Percentiles rank a stretch among this genome's conserved stretches.
Evolutionary conservation across 2,329 filamentous ascomycete genomes (phyloP).

Genomic region (Helicocarpus griseus): DNA sequence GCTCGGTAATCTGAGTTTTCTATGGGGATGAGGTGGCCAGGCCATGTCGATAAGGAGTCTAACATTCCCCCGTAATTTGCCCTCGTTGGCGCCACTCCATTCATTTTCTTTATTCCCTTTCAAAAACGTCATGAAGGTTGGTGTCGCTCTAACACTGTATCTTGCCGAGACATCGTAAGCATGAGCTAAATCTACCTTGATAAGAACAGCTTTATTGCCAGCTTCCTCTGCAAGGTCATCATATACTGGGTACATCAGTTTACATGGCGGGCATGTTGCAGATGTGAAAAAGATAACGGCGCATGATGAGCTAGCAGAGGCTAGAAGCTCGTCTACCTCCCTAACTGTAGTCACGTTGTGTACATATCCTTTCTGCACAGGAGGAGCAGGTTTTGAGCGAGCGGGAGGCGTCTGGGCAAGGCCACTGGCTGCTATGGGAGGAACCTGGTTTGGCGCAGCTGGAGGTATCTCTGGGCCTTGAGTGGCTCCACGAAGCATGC

Average conservation of each 20-base stretch:
- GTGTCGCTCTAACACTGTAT: constrained; percentile 66
- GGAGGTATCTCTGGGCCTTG: constrained; percentile 41
- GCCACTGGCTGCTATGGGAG: constrained; percentile 12
- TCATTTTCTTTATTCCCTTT: constrained; percentile 65
- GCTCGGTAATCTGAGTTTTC: constrained; percentile 58
- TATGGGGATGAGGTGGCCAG: constrained; percentile 66
- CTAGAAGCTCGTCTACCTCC: constrained; percentile 53
- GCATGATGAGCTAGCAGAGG: constrained; percentile 53
- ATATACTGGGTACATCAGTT: constrained; percentile 69
- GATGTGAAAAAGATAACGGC: constrained; percentile 90
- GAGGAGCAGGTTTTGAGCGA: constrained; percentile 4
- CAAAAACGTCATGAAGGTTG: constrained; percentile 80
- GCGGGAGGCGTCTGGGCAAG: constrained; percentile 11
- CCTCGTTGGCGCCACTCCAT: constrained; percentile 69
- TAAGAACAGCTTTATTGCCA: constrained; percentile 56
- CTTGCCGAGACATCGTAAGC: constrained; percentile 54
- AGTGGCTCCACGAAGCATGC: constrained; percentile 52
- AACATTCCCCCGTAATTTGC: constrained; percentile 60
- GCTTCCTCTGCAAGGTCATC: constrained; percentile 69
- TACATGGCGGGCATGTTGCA: constrained; percentile 76
- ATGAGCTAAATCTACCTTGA: constrained; percentile 71
- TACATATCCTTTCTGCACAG: constrained; percentile 39
- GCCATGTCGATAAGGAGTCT: constrained; percentile 66
- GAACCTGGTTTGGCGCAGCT: constrained; percentile 7
- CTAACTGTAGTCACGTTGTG: constrained; percentile 49